phyloP scores from a whole-genome alignment of 2,329 filamentous ascomycete species.

The Capronia epimyces region DNA sequence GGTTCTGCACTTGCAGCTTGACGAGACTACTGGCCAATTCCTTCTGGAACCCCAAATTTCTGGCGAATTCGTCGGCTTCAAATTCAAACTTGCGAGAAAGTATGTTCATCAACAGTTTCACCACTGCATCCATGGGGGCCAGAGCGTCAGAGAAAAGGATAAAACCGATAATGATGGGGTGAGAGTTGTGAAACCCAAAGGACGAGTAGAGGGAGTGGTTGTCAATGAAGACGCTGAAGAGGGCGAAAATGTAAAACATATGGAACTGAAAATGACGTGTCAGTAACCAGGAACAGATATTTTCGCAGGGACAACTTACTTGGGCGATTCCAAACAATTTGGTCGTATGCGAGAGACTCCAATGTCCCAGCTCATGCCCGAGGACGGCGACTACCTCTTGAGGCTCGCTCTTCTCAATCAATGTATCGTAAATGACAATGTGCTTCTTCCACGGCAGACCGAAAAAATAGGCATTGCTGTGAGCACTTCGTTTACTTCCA shows the following conservation, averaged over 20 bases:
- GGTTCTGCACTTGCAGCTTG: constrained; percentile 96
- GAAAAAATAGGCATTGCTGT: constrained; percentile 94
- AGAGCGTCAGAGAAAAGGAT: constrained; percentile 96
- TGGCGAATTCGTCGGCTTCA: constrained; percentile 85
- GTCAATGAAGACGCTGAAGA: constrained; percentile 97
- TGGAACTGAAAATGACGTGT: constrained; percentile 57
- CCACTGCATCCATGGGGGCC: constrained; percentile 84
- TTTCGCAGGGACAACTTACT: constrained; percentile 45
- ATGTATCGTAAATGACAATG: constrained; percentile 97
- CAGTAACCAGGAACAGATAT: constrained; percentile 2
- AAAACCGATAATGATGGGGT: constrained; percentile 94
- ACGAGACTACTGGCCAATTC: constrained; percentile 84
- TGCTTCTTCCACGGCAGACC: constrained; percentile 99
- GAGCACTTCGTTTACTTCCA: constrained; percentile 78
- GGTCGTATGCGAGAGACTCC: constrained; percentile 92
- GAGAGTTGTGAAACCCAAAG: constrained; percentile 78
- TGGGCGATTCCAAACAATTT: constrained; percentile 81
- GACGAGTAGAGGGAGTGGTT: constrained; percentile 84
- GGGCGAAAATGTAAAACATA: constrained; percentile 90
- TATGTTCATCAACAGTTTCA: constrained; percentile 94
- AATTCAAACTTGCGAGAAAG: constrained; percentile 93
- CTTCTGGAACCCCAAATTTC: constrained; percentile 72
- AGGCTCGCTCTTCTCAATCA: constrained; percentile 89
- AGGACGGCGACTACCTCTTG: constrained; percentile 92
- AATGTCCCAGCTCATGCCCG: constrained; percentile 93